Base-by-base conservation (phyloP, 2,329 filamentous ascomycete species). In the Epichloe aotearoae region DNA sequence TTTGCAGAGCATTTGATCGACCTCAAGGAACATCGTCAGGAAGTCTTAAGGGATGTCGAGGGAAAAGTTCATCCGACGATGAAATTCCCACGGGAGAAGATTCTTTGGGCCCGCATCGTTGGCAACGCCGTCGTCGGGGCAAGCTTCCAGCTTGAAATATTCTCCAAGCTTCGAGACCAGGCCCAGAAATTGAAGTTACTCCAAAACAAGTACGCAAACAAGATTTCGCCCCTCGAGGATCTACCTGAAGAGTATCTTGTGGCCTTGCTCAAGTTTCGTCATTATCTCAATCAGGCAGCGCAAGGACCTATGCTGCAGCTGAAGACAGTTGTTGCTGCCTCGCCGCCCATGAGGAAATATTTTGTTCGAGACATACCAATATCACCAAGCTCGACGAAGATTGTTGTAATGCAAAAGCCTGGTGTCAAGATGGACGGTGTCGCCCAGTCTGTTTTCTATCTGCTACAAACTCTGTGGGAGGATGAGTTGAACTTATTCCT, bases 1-100 rank as follows among this genome's bases (percentile, higher is more conserved):
- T 82, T 82, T 54, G 61, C 66, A 4, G 65, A 74, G 2, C 50
- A 61, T 0, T 42, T 79, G 1, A 54, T 58, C 8, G 72, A 76
- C 1, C 56, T 58, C 30, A 66, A 63, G 20, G 73, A 78, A 12
- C 77, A 81, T 56, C 63, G 69, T 0, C 59, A 61, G 8, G 70
- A 76, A 46, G 59, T 65, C 49, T 17, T 77, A 17, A 67, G 60
- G n/a, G 73, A 77, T 49, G 54, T 50, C 0, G 26, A 58, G 3
- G 68, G 68, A 15, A 50, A 61, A 3, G 10, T 49, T 2, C 66
- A 70, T 39, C 62, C 64, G 0, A 37, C 53, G 0, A 37, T 56
- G 17, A 55, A 51, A 23, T 49, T 36, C 6, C 30, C 14, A 3
- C 53, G 50, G 2, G 52, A 62, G 1, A 49, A 49, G 8, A 19